Base-by-base conservation (phyloP, 2,329 filamentous ascomycete species). In the Biscogniauxia sp. region DNA sequence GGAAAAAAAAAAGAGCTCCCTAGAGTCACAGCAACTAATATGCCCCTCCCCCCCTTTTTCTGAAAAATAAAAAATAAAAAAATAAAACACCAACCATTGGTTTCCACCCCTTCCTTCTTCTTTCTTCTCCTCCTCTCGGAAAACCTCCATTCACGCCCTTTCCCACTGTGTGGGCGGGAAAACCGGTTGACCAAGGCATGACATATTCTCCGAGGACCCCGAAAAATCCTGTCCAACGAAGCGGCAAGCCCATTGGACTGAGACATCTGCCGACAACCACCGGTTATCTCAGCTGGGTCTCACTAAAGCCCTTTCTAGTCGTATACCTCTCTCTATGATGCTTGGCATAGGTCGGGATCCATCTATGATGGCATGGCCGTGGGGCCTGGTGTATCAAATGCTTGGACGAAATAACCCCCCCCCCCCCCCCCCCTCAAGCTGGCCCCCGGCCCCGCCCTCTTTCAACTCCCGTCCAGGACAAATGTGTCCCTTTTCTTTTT, bases 221-320 rank as follows among this genome's bases (percentile, higher is more conserved):
- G 49, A 28, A 59, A 59, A 32, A 55, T 59, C 49, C 55, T 61
- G 60, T 64, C 61, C 65, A 55, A 66, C 65, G 55, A 57, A 59
- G 25, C 55, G 59, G 51, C 61, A 17, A 63, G 23, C 57, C 49
- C 57, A 68, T 68, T 69, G 67, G 67, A 49, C 62, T 62, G 56
- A 58, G 37, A 52, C 65, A 69, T 68, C 67, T 69, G 67, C 67
- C 67, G 67, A 67, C 58, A 62, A 57, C 15, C 13, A 59, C 60
- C 57, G 49, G 62, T 60, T 59, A 61, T 58, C 59, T 60, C 58
- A 57, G 63, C 58, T 56, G 61, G 11, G 60, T 58, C 57, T 56
- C 28, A 51, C 23, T 63, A 45, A 56, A 62, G 11, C 28, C 11
- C 61, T 61, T 63, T 64, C 60, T 63, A n/a, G n/a, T n/a, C n/a